These are phyloP conservation scores for Bacidia gigantensis DNA, from an alignment of 495 filamentous ascomycete species.

Conservation along the genomic window DNA sequence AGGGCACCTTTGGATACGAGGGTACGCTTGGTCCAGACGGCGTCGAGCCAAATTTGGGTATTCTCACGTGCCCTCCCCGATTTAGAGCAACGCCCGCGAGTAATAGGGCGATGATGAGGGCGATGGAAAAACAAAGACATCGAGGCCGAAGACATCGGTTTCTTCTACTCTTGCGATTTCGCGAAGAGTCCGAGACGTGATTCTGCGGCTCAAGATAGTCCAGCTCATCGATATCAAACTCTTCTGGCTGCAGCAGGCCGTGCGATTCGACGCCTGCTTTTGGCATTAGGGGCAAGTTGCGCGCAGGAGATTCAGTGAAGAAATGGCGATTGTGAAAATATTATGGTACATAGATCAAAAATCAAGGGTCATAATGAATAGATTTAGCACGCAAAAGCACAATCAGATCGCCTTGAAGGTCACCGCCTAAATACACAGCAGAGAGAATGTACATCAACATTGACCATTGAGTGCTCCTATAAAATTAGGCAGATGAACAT, in stretches of 20 bases:
- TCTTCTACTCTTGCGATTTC: not conserved
- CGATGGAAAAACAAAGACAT: not conserved
- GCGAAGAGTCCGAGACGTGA: not conserved
- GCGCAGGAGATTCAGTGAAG: not conserved
- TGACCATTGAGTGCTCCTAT: too few relatives aligned
- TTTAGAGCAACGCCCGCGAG: conserved; percentile 1
- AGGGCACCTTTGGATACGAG: not conserved
- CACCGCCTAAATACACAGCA: not conserved
- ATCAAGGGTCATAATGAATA: not conserved
- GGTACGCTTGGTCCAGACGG: not conserved
- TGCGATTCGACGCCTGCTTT: conserved; percentile 2
- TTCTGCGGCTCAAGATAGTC: conserved; percentile 4
- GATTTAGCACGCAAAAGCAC: not conserved
- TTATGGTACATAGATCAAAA: not conserved
- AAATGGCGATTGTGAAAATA: not conserved
- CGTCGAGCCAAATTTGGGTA: not conserved
- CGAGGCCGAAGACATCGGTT: not conserved
- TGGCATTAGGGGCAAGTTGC: not conserved
- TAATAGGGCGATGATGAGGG: not conserved
- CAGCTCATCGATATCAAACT: conserved; percentile 5
- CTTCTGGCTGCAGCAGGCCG: conserved; percentile 4
- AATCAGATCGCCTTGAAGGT: not conserved
- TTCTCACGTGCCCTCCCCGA: conserved; percentile 1
- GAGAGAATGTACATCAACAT: too few relatives aligned
- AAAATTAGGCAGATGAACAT: too few relatives aligned